Conservation (phyloP, 2,329 filamentous ascomycete genomes). For the Fusarium oligoseptatum region DNA sequence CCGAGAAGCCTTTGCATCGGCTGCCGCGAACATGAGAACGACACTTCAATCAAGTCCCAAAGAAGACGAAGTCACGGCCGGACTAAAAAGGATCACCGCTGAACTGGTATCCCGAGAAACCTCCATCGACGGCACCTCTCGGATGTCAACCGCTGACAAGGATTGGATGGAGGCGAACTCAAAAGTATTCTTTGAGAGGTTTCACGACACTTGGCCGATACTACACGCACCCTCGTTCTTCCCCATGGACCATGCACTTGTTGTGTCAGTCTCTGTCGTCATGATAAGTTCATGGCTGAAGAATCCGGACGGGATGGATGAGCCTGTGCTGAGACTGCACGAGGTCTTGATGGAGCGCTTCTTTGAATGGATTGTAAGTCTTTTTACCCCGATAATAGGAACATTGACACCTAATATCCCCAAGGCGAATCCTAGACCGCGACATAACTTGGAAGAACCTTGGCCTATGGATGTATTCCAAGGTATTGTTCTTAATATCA, state of each 20-base stretch:
- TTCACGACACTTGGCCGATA: conserved; percentile 58
- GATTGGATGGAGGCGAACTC: conserved; percentile 35
- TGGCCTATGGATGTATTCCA: conserved; percentile 52
- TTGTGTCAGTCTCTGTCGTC: conserved; percentile 48
- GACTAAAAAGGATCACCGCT: conserved; percentile 20
- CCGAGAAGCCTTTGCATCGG: background rate
- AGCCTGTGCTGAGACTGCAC: conserved; percentile 50
- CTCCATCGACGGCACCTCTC: conserved; percentile 20
- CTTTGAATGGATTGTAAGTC: conserved; percentile 47
- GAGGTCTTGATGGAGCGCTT: conserved; percentile 48
- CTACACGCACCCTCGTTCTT: conserved; percentile 54
- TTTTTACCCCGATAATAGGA: no score
- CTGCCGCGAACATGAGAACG: conserved; percentile 5
- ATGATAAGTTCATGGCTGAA: conserved; percentile 58
- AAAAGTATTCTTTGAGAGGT: conserved; percentile 54
- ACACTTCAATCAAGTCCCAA: conserved; percentile 4
- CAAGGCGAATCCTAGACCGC: conserved; percentile 10
- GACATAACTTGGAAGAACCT: conserved; percentile 30
- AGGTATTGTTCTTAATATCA: conserved; percentile 53
- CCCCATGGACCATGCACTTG: conserved; percentile 47
- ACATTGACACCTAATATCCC: no score
- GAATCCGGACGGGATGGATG: conserved; percentile 43
- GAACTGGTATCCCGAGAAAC: conserved; percentile 15
- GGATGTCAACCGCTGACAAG: conserved; percentile 19
- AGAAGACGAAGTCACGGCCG: conserved; percentile 18